Evolutionary conservation across 495 filamentous ascomycete species (phyloP).

Genomic region (Penicillium crystallinum): DNA sequence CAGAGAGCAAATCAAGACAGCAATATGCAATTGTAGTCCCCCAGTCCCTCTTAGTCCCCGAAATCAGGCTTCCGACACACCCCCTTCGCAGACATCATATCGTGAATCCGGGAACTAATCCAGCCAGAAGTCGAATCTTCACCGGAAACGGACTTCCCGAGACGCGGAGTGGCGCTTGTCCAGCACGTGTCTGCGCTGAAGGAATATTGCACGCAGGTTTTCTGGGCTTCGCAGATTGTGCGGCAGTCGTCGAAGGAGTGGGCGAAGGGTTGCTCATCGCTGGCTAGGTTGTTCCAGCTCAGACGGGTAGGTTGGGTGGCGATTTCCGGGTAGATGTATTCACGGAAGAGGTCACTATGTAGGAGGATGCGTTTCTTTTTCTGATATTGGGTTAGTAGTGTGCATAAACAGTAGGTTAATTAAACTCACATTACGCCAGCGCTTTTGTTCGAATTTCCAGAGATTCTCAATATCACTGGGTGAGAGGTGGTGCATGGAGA

Average conservation of each 20-base stretch:
- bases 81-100: conserved; percentile 29
- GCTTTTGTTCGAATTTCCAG: conserved; percentile 37
- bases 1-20: background rate
- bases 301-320: conserved; percentile 21
- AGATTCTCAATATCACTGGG: conserved; percentile 35
- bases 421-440: conserved; percentile 29
- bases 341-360: conserved; percentile 41
- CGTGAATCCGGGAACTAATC: conserved; percentile 28
- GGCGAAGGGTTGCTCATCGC: conserved; percentile 30
- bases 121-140: conserved; percentile 32
- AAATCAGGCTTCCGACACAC: conserved; percentile 30
- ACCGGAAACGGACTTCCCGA: conserved; percentile 22
- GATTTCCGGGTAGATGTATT: conserved; percentile 38
- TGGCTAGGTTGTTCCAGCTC: conserved; percentile 43
- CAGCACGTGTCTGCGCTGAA: conserved; percentile 32
- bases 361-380: conserved; percentile 34
- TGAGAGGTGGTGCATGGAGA: conserved; percentile 51
- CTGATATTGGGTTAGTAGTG: conserved; percentile 12
- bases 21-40: background rate
- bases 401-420: background rate
- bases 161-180: conserved; percentile 27
- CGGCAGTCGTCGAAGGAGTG: conserved; percentile 34
- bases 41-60: conserved; percentile 20
- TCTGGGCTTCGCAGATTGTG: conserved; percentile 22
- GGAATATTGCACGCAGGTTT: conserved; percentile 34